These are phyloP conservation scores for Penicillium decumbens DNA, from an alignment of 2,329 filamentous ascomycete species.

Conservation along the genomic window DNA sequence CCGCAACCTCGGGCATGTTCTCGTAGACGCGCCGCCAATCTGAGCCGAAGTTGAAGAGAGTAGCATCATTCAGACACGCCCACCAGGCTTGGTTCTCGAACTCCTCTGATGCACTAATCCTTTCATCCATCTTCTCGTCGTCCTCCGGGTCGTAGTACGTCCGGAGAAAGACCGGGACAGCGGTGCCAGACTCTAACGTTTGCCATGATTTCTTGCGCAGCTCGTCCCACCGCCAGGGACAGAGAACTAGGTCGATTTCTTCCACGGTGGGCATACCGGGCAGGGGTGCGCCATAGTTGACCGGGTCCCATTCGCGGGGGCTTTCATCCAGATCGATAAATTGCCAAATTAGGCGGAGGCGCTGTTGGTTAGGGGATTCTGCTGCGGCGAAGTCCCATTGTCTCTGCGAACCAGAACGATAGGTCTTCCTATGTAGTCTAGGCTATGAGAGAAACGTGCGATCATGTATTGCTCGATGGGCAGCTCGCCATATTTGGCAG, in stretches of 20 bases:
- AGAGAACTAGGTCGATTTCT: not conserved
- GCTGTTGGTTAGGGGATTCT: not conserved
- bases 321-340: conserved; percentile 1
- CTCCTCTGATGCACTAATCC: not conserved
- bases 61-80: not conserved
- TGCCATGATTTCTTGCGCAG: not conserved
- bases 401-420: not conserved
- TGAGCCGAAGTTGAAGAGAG: not conserved
- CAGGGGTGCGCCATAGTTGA: conserved; percentile 1
- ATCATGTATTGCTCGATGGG: not conserved
- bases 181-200: not conserved
- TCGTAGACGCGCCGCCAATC: conserved; percentile 1
- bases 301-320: conserved; percentile 1
- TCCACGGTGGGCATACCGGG: not conserved
- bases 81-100: not conserved
- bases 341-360: not conserved
- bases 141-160: not conserved
- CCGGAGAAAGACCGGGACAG: not conserved
- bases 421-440: not conserved
- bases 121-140: not conserved
- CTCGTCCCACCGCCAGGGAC: not conserved
- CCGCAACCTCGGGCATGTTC: not conserved
- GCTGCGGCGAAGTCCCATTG: not conserved
- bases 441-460: not conserved
- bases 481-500: not conserved